phyloP scores from a whole-genome alignment of 2,329 filamentous ascomycete genomes.

The Colletotrichum sp. region DNA sequence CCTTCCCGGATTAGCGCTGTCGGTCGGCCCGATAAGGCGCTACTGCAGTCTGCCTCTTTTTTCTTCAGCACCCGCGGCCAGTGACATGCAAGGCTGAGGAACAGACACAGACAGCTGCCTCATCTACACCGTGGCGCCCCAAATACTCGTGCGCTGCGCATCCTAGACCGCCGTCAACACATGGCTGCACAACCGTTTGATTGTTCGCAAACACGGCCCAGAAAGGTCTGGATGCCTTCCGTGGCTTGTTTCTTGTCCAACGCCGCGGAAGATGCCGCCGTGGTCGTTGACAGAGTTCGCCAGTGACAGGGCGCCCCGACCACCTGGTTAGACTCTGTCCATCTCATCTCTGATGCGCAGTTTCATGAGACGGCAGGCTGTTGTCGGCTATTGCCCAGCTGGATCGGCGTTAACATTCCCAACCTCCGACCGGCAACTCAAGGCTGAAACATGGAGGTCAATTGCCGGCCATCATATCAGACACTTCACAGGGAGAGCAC shows the following conservation, averaged over 20 bases:
- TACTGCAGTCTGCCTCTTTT: not conserved
- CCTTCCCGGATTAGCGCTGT: not conserved
- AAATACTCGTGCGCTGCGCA: not conserved
- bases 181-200: not conserved
- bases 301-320: not conserved
- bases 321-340: not conserved
- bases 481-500: not conserved
- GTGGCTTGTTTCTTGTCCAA: not conserved
- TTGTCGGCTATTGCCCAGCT: not conserved
- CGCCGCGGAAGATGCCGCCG: not conserved
- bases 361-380: not conserved
- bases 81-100: slow-evolving; percentile 12
- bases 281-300: not conserved
- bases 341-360: not conserved
- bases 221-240: not conserved
- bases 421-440: not conserved
- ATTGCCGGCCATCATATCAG: not conserved
- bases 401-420: not conserved
- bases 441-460: not conserved
- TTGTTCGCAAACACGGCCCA: not conserved
- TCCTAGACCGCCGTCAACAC: not conserved
- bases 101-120: not conserved
- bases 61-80: not conserved
- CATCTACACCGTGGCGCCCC: not conserved
- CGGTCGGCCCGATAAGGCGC: slow-evolving; percentile 23